Evolutionary conservation across 1,139 yeast genomes (phyloP).

Genomic region (Nakaseomyces bracarensis): DNA sequence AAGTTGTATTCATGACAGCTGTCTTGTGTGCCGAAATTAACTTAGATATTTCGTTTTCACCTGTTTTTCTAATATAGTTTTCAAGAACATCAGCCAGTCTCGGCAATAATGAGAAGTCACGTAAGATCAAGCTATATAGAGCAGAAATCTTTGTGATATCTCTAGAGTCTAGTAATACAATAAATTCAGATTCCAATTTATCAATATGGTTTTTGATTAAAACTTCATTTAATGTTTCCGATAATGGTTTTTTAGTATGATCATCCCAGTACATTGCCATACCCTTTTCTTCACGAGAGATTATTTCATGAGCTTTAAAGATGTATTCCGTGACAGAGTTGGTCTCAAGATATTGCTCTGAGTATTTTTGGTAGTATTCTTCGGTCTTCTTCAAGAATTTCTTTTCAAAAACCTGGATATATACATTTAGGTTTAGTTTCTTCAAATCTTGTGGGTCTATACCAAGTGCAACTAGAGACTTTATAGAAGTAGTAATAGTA

Average conservation of each 20-base stretch:
- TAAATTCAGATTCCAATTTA: constrained; percentile 70
- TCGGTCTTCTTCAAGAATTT: constrained; percentile 68
- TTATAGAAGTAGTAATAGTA: constrained; percentile 65
- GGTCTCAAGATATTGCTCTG: constrained; percentile 53
- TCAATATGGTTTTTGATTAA: constrained; percentile 74
- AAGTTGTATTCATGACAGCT: constrained; percentile 12
- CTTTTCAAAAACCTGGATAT: constrained; percentile 69
- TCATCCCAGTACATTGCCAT: constrained; percentile 78
- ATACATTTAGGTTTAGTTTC: constrained; percentile 74
- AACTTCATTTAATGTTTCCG: constrained; percentile 66
- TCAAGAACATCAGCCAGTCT: constrained; percentile 61
- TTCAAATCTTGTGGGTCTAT: constrained; percentile 76
- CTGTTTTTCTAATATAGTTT: constrained; percentile 51
- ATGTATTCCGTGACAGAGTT: constrained; percentile 88
- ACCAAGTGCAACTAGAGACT: constrained; percentile 72
- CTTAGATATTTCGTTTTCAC: constrained; percentile 26
- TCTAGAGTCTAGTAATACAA: constrained; percentile 62
- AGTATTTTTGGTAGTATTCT: constrained; percentile 64
- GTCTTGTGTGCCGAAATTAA: constrained; percentile 22
- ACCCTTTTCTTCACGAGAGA: constrained; percentile 73
- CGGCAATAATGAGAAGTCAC: constrained; percentile 50
- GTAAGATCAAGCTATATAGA: constrained; percentile 65
- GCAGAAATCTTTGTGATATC: constrained; percentile 71
- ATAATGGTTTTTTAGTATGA: constrained; percentile 69
- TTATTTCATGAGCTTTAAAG: constrained; percentile 73